Conservation (phyloP, 2,329 filamentous ascomycete species). For the Penicillium sp. region DNA sequence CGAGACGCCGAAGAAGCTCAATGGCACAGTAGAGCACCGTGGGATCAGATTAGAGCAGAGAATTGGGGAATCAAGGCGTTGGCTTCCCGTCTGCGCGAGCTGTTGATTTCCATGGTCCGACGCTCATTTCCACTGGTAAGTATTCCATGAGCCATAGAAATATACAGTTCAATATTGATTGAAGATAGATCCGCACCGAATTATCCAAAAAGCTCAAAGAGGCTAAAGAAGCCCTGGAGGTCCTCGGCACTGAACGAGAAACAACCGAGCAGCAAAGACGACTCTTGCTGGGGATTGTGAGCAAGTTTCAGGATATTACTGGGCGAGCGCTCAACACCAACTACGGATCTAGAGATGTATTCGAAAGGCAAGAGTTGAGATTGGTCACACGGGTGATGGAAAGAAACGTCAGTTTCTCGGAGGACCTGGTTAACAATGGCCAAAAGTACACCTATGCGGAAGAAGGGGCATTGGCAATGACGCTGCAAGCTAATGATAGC, state of each 20-base stretch:
- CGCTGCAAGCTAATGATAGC: too few relatives aligned
- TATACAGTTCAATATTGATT: not conserved
- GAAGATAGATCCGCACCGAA: constrained; percentile 35
- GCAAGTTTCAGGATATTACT: constrained; percentile 43
- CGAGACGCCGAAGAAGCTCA: too few relatives aligned
- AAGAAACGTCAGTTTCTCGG: not conserved
- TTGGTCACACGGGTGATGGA: not conserved
- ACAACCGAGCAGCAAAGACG: constrained; percentile 36
- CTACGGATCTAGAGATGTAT: constrained; percentile 41
- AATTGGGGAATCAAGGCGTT: not conserved
- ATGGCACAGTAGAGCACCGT: too few relatives aligned
- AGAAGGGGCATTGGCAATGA: not conserved
- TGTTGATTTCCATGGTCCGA: not conserved
- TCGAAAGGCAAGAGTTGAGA: constrained; percentile 36
- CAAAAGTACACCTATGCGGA: not conserved
- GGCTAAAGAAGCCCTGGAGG: constrained; percentile 30
- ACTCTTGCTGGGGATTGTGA: constrained; percentile 45
- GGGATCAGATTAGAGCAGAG: not conserved
- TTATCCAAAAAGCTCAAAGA: constrained; percentile 36
- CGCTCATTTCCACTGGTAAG: not conserved
- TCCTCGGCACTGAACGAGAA: constrained; percentile 42
- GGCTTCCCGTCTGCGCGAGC: not conserved
- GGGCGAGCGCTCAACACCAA: constrained; percentile 40
- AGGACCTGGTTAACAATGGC: not conserved
- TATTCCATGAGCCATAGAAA: not conserved